These are phyloP conservation scores for Jaapia argillacea DNA, from an alignment of 768 basidiomycete species.

Conservation along the genomic window DNA sequence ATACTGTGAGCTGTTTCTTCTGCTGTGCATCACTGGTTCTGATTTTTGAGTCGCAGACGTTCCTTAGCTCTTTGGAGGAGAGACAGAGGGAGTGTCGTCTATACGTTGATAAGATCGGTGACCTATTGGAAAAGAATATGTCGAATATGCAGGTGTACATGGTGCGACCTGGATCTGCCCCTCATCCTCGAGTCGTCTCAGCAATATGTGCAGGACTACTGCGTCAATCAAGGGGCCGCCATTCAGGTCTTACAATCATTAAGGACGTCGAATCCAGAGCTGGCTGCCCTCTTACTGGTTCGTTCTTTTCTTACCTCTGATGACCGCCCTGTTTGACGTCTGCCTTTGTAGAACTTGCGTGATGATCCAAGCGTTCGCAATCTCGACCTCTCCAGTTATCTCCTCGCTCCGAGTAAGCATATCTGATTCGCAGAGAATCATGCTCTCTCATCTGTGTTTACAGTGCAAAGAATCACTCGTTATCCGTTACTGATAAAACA, in stretches of 20 bases:
- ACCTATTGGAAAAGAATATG: slow-evolving; percentile 70
- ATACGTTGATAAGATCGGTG: slow-evolving; percentile 84
- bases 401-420: slow-evolving; percentile 85
- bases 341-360: slow-evolving; percentile 53
- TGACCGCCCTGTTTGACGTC: slow-evolving; percentile 1
- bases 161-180: slow-evolving; percentile 29
- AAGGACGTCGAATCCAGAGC: slow-evolving; percentile 53
- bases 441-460: not conserved
- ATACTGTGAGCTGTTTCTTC: slow-evolving; percentile 48
- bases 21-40: slow-evolving; percentile 1
- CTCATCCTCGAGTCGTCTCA: not conserved
- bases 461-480: slow-evolving; percentile 93
- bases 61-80: slow-evolving; percentile 83
- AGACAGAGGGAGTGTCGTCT: slow-evolving; percentile 87
- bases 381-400: slow-evolving; percentile 83
- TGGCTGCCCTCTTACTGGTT: slow-evolving; percentile 58
- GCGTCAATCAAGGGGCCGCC: slow-evolving; percentile 77
- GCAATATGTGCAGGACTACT: slow-evolving; percentile 58
- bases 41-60: slow-evolving; percentile 35
- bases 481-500: slow-evolving; percentile 88
- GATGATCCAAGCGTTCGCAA: slow-evolving; percentile 72
- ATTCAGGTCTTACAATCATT: slow-evolving; percentile 69
- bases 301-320: not conserved
- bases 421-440: too few relatives aligned
- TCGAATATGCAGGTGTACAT: slow-evolving; percentile 73